These are phyloP conservation scores for Penicillium sp. DNA, from an alignment of 2,329 filamentous ascomycete species.

Conservation along the genomic window DNA sequence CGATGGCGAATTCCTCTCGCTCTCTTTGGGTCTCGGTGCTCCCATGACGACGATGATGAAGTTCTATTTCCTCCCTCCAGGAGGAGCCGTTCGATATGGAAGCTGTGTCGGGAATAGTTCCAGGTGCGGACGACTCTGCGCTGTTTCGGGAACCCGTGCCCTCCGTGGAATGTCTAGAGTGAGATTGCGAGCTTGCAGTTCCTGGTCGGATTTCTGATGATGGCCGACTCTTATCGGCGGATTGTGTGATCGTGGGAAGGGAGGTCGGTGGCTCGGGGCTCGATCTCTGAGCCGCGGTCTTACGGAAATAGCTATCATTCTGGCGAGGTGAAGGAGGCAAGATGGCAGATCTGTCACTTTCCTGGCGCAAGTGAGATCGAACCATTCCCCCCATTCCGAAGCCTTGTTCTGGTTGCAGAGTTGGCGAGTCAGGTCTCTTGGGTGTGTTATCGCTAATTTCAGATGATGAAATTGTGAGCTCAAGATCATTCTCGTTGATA, in stretches of 20 bases:
- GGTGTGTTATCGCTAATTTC: slow-evolving; percentile 15
- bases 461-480: slow-evolving; percentile 1
- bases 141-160: slow-evolving; percentile 13
- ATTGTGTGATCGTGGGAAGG: not conserved
- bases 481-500: slow-evolving; percentile 36
- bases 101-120: not conserved
- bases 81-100: slow-evolving; percentile 22
- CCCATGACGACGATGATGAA: slow-evolving; percentile 43
- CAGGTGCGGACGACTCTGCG: slow-evolving; percentile 12
- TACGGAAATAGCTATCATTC: slow-evolving; percentile 23
- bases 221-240: not conserved
- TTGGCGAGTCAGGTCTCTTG: slow-evolving; percentile 67
- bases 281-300: not conserved
- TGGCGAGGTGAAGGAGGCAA: slow-evolving; percentile 54
- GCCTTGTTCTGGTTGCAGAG: slow-evolving; percentile 61
- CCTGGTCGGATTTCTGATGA: not conserved
- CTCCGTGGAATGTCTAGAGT: slow-evolving; percentile 14
- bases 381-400: slow-evolving; percentile 64
- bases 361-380: slow-evolving; percentile 75
- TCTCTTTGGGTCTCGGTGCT: slow-evolving; percentile 51
- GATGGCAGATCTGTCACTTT: slow-evolving; percentile 78
- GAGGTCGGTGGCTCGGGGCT: not conserved
- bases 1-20: slow-evolving; percentile 48
- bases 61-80: slow-evolving; percentile 51
- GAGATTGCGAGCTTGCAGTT: slow-evolving; percentile 9